These are phyloP conservation scores for Laetiporus sulphureus DNA, from an alignment of 1,284 basidiomycete genomes.

Conservation along the genomic window DNA sequence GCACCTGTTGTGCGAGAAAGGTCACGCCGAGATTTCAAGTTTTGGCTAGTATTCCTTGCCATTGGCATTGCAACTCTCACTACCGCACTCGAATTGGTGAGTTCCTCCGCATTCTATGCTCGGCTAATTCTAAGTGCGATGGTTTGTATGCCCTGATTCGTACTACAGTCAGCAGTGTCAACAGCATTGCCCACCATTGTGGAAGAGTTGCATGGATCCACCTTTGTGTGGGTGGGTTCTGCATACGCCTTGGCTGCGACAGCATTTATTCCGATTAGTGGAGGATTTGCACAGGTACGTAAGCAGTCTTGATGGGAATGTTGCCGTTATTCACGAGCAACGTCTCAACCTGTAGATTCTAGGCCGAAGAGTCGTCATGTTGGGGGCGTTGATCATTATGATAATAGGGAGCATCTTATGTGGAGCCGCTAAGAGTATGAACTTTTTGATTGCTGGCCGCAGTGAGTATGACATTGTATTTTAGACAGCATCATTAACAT, in stretches of 20 bases:
- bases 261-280: conserved; percentile 22
- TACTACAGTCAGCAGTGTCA: conserved; percentile 11
- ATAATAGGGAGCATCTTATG: conserved; percentile 23
- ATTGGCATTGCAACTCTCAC: conserved; percentile 1
- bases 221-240: conserved; percentile 23
- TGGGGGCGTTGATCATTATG: conserved; percentile 10
- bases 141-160: not conserved
- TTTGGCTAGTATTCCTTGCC: conserved; percentile 5
- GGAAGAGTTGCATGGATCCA: conserved; percentile 11
- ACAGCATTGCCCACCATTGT: conserved; percentile 16
- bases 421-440: conserved; percentile 36
- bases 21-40: conserved; percentile 2
- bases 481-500: not conserved
- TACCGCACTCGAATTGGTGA: conserved; percentile 3
- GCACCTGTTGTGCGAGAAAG: too few species aligned
- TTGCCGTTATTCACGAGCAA: not conserved
- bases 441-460: conserved; percentile 36
- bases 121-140: too few species aligned
- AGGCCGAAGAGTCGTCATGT: conserved; percentile 11
- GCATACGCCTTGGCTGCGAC: conserved; percentile 24
- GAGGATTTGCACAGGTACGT: conserved; percentile 18
- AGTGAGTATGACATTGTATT: conserved; percentile 13
- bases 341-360: conserved; percentile 6
- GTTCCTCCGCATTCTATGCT: too few species aligned
- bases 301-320: not conserved